A percentile compares a stretch with the other conserved stretches of the same genome.
These are phyloP conservation scores for Eimeria maxima DNA, from an alignment of 169 alveolate genomes.

Conservation along the genomic window DNA sequence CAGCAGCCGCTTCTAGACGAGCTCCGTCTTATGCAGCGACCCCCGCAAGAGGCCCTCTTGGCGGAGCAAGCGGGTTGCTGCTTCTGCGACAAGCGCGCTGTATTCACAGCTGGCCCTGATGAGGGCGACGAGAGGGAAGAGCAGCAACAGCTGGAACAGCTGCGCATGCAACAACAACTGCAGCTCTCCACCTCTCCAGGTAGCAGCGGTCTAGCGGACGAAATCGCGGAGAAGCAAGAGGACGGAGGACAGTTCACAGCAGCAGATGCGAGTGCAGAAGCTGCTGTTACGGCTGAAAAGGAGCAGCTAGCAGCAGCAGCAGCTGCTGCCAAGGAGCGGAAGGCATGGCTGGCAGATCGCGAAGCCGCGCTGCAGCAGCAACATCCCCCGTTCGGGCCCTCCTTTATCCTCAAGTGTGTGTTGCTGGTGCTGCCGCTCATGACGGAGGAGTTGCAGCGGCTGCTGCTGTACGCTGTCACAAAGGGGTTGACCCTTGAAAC, in stretches of 20 bases:
- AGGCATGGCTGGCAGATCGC: slow-evolving; percentile 32
- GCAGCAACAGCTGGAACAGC: neutral
- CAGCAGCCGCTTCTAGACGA: slow-evolving; percentile 70
- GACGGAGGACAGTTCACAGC: neutral
- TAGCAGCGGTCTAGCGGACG: neutral
- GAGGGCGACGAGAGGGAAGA: slow-evolving; percentile 31
- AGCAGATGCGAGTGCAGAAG: neutral
- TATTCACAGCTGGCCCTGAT: neutral
- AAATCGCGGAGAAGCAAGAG: neutral
- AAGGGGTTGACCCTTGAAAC: slow-evolving; percentile 62
- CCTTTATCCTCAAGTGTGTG: slow-evolving; percentile 73
- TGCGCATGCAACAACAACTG: slow-evolving; percentile 19
- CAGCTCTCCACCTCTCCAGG: neutral
- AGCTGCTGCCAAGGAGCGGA: slow-evolving; percentile 5
- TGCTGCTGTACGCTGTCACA: slow-evolving; percentile 65
- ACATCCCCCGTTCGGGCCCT: slow-evolving; percentile 72
- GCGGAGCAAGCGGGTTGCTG: slow-evolving; percentile 49
- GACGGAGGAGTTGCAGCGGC: slow-evolving; percentile 78
- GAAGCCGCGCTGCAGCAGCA: slow-evolving; percentile 56
- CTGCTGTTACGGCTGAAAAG: slow-evolving; percentile 7
- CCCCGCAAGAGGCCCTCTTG: slow-evolving; percentile 4
- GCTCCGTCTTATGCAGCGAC: slow-evolving; percentile 71
- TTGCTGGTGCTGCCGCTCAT: slow-evolving; percentile 75
- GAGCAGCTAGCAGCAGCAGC: slow-evolving; percentile 62
- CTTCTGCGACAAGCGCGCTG: slow-evolving; percentile 17